Evolutionary conservation across 1,284 basidiomycete species (phyloP), one percentile per base, ranked within the genome.

Genomic region (Puccinia novopanici): DNA sequence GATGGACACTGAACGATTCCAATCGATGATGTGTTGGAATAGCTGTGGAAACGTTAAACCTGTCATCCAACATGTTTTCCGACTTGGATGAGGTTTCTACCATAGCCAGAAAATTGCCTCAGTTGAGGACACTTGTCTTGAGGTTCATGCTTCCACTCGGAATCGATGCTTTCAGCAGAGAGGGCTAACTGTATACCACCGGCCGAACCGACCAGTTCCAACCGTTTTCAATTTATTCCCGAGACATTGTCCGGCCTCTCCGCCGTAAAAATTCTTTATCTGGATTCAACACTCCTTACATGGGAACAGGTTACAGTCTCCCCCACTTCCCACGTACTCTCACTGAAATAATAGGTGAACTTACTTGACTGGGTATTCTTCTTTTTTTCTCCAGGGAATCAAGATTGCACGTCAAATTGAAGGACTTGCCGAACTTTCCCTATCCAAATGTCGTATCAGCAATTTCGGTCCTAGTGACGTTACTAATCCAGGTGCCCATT

Each of bases 1-100:
- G n/a, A n/a, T n/a, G n/a, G n/a, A 5, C 3, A 68, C 65, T 50
- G 15, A 50, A 40, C 8, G 50, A 50, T 70, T 13, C 6, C 19
- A 50, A n/a, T 4, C 8, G 19, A 40, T 63, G 34, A 40, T 40
- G 34, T 22, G 34, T 63, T 40, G 34, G 27, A 5, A 15, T 37
- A 70, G 67, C 67, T 17, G 67, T 54, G 30, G 67, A 70, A 45
- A 70, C 67, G 2, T 70, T 70, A 22, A 70, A 70, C 40, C 22
- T 70, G 27, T 70, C 67, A 24, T 70, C 67, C 9, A 70, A 70
- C 42, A 27, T 70, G 30, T 54, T 70, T 70, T 70, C 45, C 10
- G 67, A 70, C 50, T 70, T 70, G 42, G 19, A 40, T 50, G 42
- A 70, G 17, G 67, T 70, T 19, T n/a, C 67, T 30, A 50, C 50